Percentiles rank a stretch among this genome's conserved stretches.
Evolutionary conservation across 169 alveolate species (phyloP).

Genomic region (Eimeria maxima): DNA sequence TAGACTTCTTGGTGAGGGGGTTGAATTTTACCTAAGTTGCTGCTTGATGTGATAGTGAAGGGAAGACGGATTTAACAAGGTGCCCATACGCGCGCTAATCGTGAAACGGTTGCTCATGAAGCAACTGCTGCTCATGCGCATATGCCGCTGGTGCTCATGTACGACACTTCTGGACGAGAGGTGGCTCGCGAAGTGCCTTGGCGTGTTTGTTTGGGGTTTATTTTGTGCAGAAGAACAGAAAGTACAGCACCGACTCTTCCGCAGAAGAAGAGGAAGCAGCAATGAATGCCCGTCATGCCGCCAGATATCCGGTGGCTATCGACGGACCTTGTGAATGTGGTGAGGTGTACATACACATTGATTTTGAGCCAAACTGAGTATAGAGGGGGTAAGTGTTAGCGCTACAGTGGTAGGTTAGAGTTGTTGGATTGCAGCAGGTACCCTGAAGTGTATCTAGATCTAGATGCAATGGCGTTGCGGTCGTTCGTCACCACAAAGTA

Average conservation of each 20-base stretch:
- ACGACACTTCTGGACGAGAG: background rate
- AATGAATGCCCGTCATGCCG: slow-evolving; percentile 73
- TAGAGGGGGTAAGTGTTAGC: no score
- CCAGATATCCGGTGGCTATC: slow-evolving; percentile 76
- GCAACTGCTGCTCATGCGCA: background rate
- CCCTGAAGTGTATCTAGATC: no score
- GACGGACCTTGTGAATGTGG: slow-evolving; percentile 83
- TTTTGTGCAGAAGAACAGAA: slow-evolving; percentile 23
- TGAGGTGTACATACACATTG: background rate
- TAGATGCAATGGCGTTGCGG: no score
- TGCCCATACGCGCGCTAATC: no score
- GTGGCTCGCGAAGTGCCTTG: background rate
- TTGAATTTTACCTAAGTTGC: background rate
- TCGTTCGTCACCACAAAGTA: no score
- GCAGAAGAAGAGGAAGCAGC: slow-evolving; percentile 35
- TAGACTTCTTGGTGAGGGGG: slow-evolving; percentile 30
- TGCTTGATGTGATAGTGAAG: background rate
- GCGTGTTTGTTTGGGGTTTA: background rate
- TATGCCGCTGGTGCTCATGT: background rate
- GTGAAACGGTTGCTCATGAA: no score
- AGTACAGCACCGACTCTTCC: slow-evolving; percentile 24
- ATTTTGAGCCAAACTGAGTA: background rate
- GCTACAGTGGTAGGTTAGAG: no score
- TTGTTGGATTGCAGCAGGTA: background rate
- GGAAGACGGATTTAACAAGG: background rate